Evolutionary conservation across 2,329 filamentous ascomycete genomes (phyloP).

Genomic region (Fonsecaea multimorphosa): DNA sequence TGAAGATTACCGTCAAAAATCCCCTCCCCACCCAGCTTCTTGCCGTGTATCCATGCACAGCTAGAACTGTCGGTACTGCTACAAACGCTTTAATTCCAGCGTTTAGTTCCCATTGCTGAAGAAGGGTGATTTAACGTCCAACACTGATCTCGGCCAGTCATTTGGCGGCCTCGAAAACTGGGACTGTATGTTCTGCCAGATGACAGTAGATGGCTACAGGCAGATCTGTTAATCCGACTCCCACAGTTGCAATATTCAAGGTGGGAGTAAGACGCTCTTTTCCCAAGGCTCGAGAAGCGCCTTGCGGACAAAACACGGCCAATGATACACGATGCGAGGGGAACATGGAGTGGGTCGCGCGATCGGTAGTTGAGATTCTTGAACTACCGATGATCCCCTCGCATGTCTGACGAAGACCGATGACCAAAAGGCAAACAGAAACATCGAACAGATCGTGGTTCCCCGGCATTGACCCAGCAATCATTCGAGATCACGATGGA

Average conservation of each 20-base stretch:
- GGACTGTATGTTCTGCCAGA: slow-evolving; percentile 38
- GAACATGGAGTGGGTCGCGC: not conserved
- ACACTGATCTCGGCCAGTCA: slow-evolving; percentile 39
- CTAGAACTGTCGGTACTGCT: slow-evolving; percentile 44
- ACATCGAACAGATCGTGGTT: not conserved
- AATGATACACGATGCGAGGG: not conserved
- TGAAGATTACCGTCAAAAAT: slow-evolving; percentile 62
- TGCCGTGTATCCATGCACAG: slow-evolving; percentile 46
- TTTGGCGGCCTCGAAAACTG: slow-evolving; percentile 41
- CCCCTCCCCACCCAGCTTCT: slow-evolving; percentile 53
- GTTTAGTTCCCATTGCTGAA: slow-evolving; percentile 32
- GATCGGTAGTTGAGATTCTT: not conserved
- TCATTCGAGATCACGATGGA: slow-evolving; percentile 22
- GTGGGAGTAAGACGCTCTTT: no score
- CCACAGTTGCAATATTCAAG: slow-evolving; percentile 40
- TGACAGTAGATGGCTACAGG: slow-evolving; percentile 42
- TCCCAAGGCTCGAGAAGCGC: no score
- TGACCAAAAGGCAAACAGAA: not conserved
- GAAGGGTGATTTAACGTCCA: slow-evolving; percentile 40
- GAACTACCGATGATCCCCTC: not conserved
- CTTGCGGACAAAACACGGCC: not conserved
- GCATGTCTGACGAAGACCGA: not conserved
- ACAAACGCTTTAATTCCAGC: slow-evolving; percentile 28
- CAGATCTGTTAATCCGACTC: slow-evolving; percentile 43
- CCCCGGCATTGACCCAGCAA: not conserved